Conservation (phyloP, 1,139 yeast genomes). For the Candida mesenterica region DNA sequence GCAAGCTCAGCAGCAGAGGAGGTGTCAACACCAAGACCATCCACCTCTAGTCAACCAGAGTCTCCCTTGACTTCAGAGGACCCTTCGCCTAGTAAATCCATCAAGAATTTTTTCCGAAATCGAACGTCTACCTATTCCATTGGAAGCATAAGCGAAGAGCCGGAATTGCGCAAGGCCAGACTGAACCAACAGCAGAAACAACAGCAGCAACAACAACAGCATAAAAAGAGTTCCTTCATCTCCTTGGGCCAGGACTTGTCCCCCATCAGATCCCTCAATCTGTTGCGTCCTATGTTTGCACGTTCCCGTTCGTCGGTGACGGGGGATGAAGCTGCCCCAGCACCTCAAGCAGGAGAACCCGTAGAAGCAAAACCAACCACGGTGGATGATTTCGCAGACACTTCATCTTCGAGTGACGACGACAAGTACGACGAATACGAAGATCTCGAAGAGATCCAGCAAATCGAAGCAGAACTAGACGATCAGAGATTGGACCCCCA, state of each 20-base stretch:
- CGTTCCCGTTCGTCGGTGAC: slow-evolving; percentile 22
- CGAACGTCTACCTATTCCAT: slow-evolving; percentile 27
- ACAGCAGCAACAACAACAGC: slow-evolving; percentile 1
- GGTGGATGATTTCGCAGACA: slow-evolving; percentile 43
- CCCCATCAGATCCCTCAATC: slow-evolving; percentile 10
- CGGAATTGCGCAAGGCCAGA: slow-evolving; percentile 15
- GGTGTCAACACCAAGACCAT: slow-evolving; percentile 2
- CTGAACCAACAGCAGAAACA: slow-evolving; percentile 3
- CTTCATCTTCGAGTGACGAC: slow-evolving; percentile 27
- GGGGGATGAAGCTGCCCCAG: slow-evolving; percentile 17
- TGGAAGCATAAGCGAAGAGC: slow-evolving; percentile 28
- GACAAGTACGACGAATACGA: slow-evolving; percentile 5
- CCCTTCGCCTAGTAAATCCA: slow-evolving; percentile 29
- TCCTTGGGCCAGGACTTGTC: slow-evolving; percentile 11
- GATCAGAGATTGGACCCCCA: background rate
- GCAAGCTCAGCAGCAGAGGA: background rate
- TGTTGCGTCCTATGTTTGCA: slow-evolving; percentile 23
- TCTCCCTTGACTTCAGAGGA: slow-evolving; percentile 10
- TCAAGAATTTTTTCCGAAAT: slow-evolving; percentile 26
- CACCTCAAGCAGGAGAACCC: slow-evolving; percentile 7
- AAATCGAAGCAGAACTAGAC: slow-evolving; percentile 1
- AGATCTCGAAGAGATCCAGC: slow-evolving; percentile 1
- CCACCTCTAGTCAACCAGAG: slow-evolving; percentile 2
- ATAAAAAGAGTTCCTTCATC: slow-evolving; percentile 8
- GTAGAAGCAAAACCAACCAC: slow-evolving; percentile 20